Conservation (phyloP, 345 rosid species). For the Lepidium africanum region DNA sequence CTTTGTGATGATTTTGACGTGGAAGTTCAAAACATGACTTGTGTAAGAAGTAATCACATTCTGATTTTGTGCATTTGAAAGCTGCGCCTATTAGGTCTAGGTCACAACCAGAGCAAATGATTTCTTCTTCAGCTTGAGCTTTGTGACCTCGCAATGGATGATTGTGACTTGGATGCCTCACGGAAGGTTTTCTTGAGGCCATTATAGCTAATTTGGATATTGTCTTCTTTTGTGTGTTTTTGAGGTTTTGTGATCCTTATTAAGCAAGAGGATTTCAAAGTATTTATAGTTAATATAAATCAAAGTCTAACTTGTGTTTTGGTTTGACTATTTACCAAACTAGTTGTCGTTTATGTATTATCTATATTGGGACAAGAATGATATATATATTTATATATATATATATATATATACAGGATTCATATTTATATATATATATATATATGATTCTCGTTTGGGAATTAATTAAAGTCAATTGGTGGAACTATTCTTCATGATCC, state of each 20-base stretch:
- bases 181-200: constrained; percentile 24
- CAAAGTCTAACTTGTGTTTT: background rate
- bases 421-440: background rate
- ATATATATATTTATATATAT: background rate
- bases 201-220: background rate
- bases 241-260: background rate
- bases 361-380: background rate
- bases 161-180: constrained; percentile 25
- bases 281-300: background rate
- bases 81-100: constrained; percentile 19
- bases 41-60: constrained; percentile 25
- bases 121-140: constrained; percentile 21
- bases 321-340: constrained; percentile 16
- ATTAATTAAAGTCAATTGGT: constrained; percentile 9
- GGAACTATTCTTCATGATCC: background rate
- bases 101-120: constrained; percentile 25
- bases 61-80: constrained; percentile 29
- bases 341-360: background rate
- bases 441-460: background rate
- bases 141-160: constrained; percentile 27
- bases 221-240: background rate
- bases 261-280: background rate
- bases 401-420: background rate
- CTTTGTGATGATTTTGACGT: constrained; percentile 8
- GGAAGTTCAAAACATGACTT: constrained; percentile 32